phyloP scores from a whole-genome alignment of 805 yeast genomes.

The Cyberlindnera maclurae region DNA sequence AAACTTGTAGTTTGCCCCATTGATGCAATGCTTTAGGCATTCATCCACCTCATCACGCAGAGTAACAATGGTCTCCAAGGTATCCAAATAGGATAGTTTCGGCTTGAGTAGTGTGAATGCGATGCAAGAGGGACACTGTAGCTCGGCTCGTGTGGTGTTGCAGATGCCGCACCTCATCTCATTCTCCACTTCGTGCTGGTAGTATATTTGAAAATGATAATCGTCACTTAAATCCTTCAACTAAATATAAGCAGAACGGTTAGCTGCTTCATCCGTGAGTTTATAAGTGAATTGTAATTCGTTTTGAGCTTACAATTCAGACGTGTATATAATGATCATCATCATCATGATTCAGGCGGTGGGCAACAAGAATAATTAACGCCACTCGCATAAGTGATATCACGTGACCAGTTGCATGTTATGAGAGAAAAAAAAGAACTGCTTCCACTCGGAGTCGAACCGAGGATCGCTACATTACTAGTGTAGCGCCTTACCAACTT shows the following conservation, averaged over 20 bases:
- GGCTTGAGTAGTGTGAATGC: constrained; percentile 8
- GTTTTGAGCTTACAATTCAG: too few species aligned
- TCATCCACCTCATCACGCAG: constrained; percentile 8
- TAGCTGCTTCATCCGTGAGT: too few species aligned
- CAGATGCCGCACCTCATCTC: constrained; percentile 8
- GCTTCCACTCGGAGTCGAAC: constrained; percentile 70
- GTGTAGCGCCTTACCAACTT: constrained; percentile 79
- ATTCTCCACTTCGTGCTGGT: not conserved
- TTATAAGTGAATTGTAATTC: too few species aligned
- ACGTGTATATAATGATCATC: too few species aligned
- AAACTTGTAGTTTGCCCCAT: constrained; percentile 11
- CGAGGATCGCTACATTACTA: constrained; percentile 79
- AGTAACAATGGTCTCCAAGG: constrained; percentile 3
- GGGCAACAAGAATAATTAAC: too few species aligned
- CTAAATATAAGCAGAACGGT: too few species aligned
- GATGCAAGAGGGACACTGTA: constrained; percentile 14
- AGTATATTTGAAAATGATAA: too few species aligned
- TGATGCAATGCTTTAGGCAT: constrained; percentile 11
- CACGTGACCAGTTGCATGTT: too few species aligned
- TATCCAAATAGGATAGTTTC: constrained; percentile 12
- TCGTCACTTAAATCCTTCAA: too few species aligned
- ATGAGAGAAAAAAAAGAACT: too few species aligned
- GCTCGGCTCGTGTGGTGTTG: constrained; percentile 1
- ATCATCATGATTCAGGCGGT: too few species aligned
- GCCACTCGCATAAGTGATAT: too few species aligned